Conservation (phyloP, 352 stramenopile genomes). For the Phytophthora sojae region DNA sequence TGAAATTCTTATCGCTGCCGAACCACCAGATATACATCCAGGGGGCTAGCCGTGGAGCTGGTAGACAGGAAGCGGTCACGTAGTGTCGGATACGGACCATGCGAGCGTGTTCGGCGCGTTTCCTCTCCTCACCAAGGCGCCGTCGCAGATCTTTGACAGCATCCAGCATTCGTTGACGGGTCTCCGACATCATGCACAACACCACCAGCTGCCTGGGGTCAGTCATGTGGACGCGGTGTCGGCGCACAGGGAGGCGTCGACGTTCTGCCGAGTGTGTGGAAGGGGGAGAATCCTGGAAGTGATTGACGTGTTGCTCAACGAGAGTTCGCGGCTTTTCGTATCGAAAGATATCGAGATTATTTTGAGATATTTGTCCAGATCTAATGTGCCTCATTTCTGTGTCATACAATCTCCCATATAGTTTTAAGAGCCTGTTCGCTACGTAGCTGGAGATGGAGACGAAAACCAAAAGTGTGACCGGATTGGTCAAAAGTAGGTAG, state of each 20-base stretch:
- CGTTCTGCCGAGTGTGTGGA: too few relatives aligned
- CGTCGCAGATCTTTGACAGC: too few relatives aligned
- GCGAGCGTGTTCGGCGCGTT: too few relatives aligned
- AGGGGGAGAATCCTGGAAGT: too few relatives aligned
- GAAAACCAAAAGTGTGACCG: too few relatives aligned
- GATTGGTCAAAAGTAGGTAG: too few relatives aligned
- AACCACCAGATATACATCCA: slow-evolving; percentile 7
- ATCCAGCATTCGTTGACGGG: neutral
- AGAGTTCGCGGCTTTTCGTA: neutral
- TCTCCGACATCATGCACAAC: neutral
- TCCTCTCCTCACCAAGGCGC: too few relatives aligned
- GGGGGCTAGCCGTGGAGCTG: neutral
- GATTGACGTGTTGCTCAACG: neutral
- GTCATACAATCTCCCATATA: neutral
- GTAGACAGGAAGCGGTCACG: neutral
- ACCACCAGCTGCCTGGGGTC: neutral
- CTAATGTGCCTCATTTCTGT: neutral
- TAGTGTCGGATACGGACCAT: neutral
- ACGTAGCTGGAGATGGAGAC: too few relatives aligned
- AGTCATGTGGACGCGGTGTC: too few relatives aligned
- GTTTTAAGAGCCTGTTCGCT: too few relatives aligned
- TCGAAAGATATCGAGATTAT: slow-evolving; percentile 3
- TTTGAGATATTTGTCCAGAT: slow-evolving; percentile 1
- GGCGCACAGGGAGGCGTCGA: too few relatives aligned
- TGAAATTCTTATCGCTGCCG: neutral